Evolutionary conservation across 164 flowering plant genomes (phyloP).

Genomic region (Berberis vulgaris): DNA sequence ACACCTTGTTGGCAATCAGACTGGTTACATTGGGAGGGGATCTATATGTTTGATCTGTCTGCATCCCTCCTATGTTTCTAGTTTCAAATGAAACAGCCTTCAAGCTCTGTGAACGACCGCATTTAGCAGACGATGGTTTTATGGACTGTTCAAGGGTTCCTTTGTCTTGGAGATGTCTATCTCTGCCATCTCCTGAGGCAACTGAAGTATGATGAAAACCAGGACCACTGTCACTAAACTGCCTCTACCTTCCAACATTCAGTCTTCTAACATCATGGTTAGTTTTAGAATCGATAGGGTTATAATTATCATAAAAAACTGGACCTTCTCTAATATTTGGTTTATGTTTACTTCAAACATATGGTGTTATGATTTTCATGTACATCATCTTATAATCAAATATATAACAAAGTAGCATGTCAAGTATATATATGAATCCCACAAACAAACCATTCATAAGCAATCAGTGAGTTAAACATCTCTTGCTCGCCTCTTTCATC

Average conservation of each 20-base stretch:
- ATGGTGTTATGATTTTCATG: too few species aligned
- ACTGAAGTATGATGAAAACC: slow-evolving; percentile 4
- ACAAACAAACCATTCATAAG: too few species aligned
- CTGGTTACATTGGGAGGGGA: not conserved
- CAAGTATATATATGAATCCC: too few species aligned
- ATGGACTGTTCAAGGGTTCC: slow-evolving; percentile 5
- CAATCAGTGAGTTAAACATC: too few species aligned
- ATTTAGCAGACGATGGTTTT: slow-evolving; percentile 10
- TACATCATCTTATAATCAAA: too few species aligned
- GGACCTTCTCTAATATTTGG: slow-evolving; percentile 7
- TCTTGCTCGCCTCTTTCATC: too few species aligned
- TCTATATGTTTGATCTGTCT: not conserved
- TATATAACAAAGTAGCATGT: too few species aligned
- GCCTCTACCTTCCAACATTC: slow-evolving; percentile 18
- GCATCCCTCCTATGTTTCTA: slow-evolving; percentile 5
- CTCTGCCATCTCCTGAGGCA: slow-evolving; percentile 3
- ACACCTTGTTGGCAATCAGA: slow-evolving; percentile 1
- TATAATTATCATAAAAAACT: not conserved
- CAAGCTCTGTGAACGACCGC: slow-evolving; percentile 3
- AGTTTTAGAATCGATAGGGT: slow-evolving; percentile 2
- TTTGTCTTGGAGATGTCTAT: slow-evolving; percentile 10
- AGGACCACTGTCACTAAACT: slow-evolving; percentile 17
- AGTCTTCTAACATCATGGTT: not conserved
- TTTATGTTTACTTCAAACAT: too few species aligned
- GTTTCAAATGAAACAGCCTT: slow-evolving; percentile 5